Conservation (phyloP, 2,329 filamentous ascomycete genomes). For the Pyrenophora seminiperda region DNA sequence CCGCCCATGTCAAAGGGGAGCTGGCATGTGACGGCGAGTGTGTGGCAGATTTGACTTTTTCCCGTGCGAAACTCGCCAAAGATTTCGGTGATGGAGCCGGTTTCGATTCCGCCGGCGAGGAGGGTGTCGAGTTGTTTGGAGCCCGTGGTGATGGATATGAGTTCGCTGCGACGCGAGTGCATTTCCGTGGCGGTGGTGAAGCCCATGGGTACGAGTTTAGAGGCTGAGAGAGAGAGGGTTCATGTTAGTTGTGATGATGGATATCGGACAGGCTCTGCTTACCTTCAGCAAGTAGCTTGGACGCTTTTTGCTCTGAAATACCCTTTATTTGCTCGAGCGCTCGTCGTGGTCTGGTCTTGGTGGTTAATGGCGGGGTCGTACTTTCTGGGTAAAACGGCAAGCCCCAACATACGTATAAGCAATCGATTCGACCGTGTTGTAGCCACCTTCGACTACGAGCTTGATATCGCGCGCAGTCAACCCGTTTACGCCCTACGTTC, state of each 20-base stretch:
- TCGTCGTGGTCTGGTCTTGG: conserved; percentile 65
- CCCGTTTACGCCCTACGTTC: conserved; percentile 76
- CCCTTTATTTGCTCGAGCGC: conserved; percentile 94
- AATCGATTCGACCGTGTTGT: conserved; percentile 92
- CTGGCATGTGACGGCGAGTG: conserved; percentile 96
- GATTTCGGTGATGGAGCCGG: conserved; percentile 95
- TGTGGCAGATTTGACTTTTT: conserved; percentile 98
- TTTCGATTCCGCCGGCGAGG: conserved; percentile 92
- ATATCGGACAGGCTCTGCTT: too few relatives aligned
- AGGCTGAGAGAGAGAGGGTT: too few relatives aligned
- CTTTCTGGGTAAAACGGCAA: neutral
- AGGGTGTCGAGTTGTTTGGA: conserved; percentile 97
- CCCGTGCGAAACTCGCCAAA: conserved; percentile 98
- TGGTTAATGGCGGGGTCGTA: conserved; percentile 29
- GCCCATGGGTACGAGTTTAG: conserved; percentile 96
- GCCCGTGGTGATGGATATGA: conserved; percentile 97
- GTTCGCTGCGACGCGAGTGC: conserved; percentile 93
- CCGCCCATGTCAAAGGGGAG: conserved; percentile 98
- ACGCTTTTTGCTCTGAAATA: conserved; percentile 95
- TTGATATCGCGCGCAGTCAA: conserved; percentile 96
- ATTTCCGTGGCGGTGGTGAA: conserved; percentile 99
- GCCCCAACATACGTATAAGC: conserved; percentile 80
- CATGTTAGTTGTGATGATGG: too few relatives aligned
- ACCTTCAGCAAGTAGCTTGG: conserved; percentile 90
- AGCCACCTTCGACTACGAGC: conserved; percentile 87